Percentiles rank a stretch among this genome's conserved stretches.
Evolutionary conservation across 495 filamentous ascomycete species (phyloP).

Genomic region (Aspergillus baeticus): DNA sequence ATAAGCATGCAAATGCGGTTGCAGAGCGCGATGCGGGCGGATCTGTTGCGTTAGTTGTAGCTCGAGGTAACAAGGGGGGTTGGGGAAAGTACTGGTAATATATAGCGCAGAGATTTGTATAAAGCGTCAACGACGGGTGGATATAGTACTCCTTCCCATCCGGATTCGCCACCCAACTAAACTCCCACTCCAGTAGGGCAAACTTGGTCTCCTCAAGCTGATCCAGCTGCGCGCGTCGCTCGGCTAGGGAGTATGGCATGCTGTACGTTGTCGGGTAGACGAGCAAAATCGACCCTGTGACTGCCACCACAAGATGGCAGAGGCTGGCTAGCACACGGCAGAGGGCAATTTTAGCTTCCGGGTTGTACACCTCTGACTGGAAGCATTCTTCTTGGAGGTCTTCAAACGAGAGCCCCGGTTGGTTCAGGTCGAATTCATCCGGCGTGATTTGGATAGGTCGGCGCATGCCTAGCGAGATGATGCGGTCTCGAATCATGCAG

Average conservation of each 20-base stretch:
- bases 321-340: constrained; percentile 14
- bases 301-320: constrained; percentile 13
- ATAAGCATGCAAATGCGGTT: constrained; percentile 16
- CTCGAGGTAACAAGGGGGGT: not conserved
- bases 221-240: not conserved
- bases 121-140: constrained; percentile 16
- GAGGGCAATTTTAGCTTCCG: constrained; percentile 11
- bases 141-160: constrained; percentile 16
- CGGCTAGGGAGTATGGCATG: not conserved
- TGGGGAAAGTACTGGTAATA: constrained; percentile 14
- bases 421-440: constrained; percentile 14
- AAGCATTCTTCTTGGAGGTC: constrained; percentile 12
- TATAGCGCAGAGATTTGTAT: constrained; percentile 14
- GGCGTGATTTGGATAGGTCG: constrained; percentile 18
- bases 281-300: constrained; percentile 12
- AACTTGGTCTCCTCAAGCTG: constrained; percentile 15
- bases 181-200: constrained; percentile 14
- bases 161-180: constrained; percentile 14
- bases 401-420: constrained; percentile 10
- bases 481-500: constrained; percentile 18
- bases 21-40: constrained; percentile 17
- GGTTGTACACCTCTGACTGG: constrained; percentile 15
- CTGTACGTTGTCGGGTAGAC: constrained; percentile 10
- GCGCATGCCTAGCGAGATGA: constrained; percentile 17
- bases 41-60: not conserved